These are phyloP conservation scores for Calonectria henricotiae DNA, from an alignment of 2,329 filamentous ascomycete species.

Conservation along the genomic window DNA sequence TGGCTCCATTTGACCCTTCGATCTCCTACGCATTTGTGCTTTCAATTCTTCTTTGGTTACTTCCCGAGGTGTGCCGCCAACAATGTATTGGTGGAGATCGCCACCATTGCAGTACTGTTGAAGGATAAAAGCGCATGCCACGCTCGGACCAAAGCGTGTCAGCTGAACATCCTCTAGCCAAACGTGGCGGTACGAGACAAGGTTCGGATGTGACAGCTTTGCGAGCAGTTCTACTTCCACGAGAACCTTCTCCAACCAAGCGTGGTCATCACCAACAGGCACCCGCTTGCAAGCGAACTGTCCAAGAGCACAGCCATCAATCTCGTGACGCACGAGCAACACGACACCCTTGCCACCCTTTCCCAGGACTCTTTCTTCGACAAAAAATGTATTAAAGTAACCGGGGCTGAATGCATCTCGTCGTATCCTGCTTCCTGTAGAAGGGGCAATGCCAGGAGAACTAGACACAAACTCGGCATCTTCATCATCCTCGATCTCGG, in stretches of 20 bases:
- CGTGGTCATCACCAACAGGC: conserved; percentile 93
- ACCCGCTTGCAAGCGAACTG: conserved; percentile 98
- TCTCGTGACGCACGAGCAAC: conserved; percentile 90
- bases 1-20: conserved; percentile 81
- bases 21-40: conserved; percentile 86
- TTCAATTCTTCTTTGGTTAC: conserved; percentile 89
- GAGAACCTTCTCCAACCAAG: conserved; percentile 94
- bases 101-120: conserved; percentile 98
- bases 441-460: conserved; percentile 65
- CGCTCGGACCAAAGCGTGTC: conserved; percentile 88
- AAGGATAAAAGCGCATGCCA: conserved; percentile 96
- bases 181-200: conserved; percentile 97
- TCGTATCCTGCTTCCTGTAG: conserved; percentile 80
- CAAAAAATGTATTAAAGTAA: conserved; percentile 95
- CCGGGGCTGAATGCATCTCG: conserved; percentile 90
- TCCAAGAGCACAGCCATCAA: conserved; percentile 90
- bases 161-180: conserved; percentile 94
- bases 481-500: conserved; percentile 52
- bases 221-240: conserved; percentile 95
- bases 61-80: conserved; percentile 76
- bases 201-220: conserved; percentile 91
- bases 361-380: conserved; percentile 89
- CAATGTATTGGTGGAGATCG: conserved; percentile 89
- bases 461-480: conserved; percentile 70
- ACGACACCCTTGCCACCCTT: conserved; percentile 96